Base-by-base conservation (phyloP, 805 yeast species). In the Wickerhamiella azyma region DNA sequence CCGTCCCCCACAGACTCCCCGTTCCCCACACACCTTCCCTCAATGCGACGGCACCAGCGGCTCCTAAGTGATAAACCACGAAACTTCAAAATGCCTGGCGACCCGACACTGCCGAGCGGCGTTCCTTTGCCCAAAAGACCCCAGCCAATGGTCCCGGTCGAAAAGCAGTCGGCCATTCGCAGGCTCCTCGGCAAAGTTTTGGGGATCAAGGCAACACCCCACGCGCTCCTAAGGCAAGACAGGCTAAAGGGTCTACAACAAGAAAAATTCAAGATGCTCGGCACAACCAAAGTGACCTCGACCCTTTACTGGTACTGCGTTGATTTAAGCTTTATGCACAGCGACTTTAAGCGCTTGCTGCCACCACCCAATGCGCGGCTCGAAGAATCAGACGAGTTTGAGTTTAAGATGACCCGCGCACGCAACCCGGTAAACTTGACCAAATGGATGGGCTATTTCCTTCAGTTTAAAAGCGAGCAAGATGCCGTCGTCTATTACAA, bases 401-500 rank as follows among this genome's bases (percentile, higher is more conserved):
- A 57, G 26, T 65, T 72, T 43, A 59, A 59, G n/a, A 66, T 71
- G 2, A 63, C 74, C 13, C 69, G 76, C 47, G 72, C 73, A 10
- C 58, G 86, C 44, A 64, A 71, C 50, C 72, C 75, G 0, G 42
- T 57, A 2, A 68, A 64, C 14, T 56, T 80, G 19, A 51, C 61
- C 33, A 68, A 72, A 26, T 61, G 67, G 48, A 71, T 73, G 37
- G 66, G 70, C 4, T 77, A 76, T 57, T 79, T 71, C 56, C 58
- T 81, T 30, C 56, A 75, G 6, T 81, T 81, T 54, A 64, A 65
- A 4, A 59, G 64, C 35, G 56, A 59, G 33, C 64, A 66, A 21
- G 70, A 68, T 16, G 84, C 85, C 0, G 65, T 73, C 17, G 65
- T 66, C 3, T 79, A 71, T 57, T 67, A 65, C 59, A 55, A 66